These are phyloP conservation scores for Thalassia testudinum DNA, from an alignment of 116 monocot genomes.

Conservation along the genomic window DNA sequence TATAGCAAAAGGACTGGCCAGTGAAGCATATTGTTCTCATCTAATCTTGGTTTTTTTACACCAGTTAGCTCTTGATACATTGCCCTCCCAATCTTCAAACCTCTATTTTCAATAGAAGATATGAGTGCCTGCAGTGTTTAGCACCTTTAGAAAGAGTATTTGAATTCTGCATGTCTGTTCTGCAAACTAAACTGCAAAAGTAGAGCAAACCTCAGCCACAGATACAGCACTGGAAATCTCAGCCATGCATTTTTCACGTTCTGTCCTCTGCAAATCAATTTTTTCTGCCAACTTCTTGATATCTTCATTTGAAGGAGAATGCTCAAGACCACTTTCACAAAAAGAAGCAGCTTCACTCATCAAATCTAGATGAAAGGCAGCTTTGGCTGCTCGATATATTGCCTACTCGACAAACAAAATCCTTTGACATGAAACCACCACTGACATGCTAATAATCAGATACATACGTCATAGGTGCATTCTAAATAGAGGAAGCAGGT, in stretches of 20 bases:
- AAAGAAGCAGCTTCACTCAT: conserved; percentile 49
- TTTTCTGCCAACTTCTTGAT: conserved; percentile 43
- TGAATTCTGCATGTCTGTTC: no score
- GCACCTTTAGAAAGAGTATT: not conserved
- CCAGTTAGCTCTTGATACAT: conserved; percentile 79
- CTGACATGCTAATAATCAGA: no score
- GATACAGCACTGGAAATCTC: not conserved
- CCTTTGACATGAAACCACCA: no score
- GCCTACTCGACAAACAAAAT: conserved; percentile 32
- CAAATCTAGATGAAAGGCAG: conserved; percentile 50
- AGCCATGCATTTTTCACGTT: conserved; percentile 20
- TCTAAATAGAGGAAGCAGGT: no score
- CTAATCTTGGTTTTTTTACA: conserved; percentile 48
- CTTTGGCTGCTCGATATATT: conserved; percentile 85
- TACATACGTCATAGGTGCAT: no score
- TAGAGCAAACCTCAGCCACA: not conserved
- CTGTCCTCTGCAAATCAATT: conserved; percentile 31
- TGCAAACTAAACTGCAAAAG: no score
- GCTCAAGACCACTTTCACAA: conserved; percentile 57
- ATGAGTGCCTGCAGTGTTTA: conserved; percentile 35
- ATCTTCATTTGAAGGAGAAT: conserved; percentile 62
- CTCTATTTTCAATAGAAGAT: conserved; percentile 54
- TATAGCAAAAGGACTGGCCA: conserved; percentile 98
- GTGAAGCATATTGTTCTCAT: conserved; percentile 52
- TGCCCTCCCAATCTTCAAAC: conserved; percentile 62